Evolutionary conservation across 129 eudicot genomes (phyloP), one percentile per base, ranked within the genome.

Genomic region (Artemisia tridentata): DNA sequence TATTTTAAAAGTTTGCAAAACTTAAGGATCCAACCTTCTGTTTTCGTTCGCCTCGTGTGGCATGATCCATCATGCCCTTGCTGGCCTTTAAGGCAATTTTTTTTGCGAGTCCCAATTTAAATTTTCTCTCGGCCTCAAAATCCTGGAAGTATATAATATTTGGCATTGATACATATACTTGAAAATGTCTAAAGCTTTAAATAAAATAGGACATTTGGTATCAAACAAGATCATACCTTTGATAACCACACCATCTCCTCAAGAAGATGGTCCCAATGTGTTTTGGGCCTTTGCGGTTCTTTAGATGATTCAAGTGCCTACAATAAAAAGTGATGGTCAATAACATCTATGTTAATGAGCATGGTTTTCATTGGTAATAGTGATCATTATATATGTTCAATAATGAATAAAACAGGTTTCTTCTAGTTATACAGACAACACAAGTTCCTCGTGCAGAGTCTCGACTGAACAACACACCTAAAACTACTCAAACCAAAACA

Each of bases 191-290:
- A 50, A 46, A 4, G 19, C 27, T 3, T 65, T 18, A 15, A n/a
- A 3, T 23, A 15, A 58, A 60, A 66, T 63, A 48, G 67, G 72
- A 53, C 21, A 34, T 16, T 55, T 18, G 7, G 17, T 27, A 61
- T 21, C 20, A 2, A 60, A 41, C 11, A 75, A 70, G 21, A 38
- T 43, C 11, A 17, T 81, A 92, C 98, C 98, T 92, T 91, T 20
- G 97, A 91, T 78, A 91, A 76, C 99, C 99, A 93, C 62, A 79
- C 90, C 99, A 93, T 93, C 87, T 93, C 99, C 71, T 93, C 99
- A 48, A 93, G 73, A 73, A 95, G 97, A 83, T 95, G 97, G 82
- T 95, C 99, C 99, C 99, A 95, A 72, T 95, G 99, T 9, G 97
- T 84, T 86, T 88, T 86, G 51, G 97, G 96, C 52, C 99, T 93